Conservation (phyloP, 2,329 filamentous ascomycete genomes). For the Plenodomus tracheiphilus region DNA sequence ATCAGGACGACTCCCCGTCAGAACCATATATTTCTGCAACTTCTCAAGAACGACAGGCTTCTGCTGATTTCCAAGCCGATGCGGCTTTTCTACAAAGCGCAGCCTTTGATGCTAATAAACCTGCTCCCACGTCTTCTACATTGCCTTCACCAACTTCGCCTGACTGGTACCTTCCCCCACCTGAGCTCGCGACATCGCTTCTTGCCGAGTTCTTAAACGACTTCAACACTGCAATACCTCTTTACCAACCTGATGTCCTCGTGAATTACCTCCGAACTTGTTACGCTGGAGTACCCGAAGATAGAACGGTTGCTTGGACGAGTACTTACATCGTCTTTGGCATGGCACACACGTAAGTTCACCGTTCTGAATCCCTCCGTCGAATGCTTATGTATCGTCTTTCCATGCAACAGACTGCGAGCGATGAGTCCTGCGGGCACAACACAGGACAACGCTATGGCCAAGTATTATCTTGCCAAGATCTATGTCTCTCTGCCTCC, state of each 20-base stretch:
- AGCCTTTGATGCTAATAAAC: neutral
- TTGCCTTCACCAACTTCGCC: constrained; percentile 5
- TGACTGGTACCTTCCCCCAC: constrained; percentile 25
- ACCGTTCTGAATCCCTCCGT: neutral
- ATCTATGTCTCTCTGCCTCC: constrained; percentile 15
- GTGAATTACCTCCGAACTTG: constrained; percentile 29
- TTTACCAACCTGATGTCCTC: constrained; percentile 25
- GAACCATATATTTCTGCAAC: neutral
- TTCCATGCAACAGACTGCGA: constrained; percentile 26
- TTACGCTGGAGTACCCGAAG: constrained; percentile 24
- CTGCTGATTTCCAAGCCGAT: constrained; percentile 17
- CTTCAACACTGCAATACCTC: constrained; percentile 27
- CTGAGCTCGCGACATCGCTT: constrained; percentile 25
- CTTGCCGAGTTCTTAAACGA: constrained; percentile 30
- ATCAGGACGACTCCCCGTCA: neutral
- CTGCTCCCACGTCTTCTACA: no score
- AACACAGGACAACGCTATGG: constrained; percentile 21
- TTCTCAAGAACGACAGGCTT: constrained; percentile 2
- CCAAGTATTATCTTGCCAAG: constrained; percentile 24
- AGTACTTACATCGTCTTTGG: constrained; percentile 29
- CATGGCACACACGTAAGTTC: constrained; percentile 22
- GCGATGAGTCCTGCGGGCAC: constrained; percentile 26
- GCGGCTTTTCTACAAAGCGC: constrained; percentile 19
- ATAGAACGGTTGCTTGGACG: constrained; percentile 26
- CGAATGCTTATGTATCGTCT: constrained; percentile 11